Percentiles rank a stretch among this genome's conserved stretches.
Evolutionary conservation across 2,329 filamentous ascomycete genomes (phyloP).

Genomic region (Stemphylium lycopersici): DNA sequence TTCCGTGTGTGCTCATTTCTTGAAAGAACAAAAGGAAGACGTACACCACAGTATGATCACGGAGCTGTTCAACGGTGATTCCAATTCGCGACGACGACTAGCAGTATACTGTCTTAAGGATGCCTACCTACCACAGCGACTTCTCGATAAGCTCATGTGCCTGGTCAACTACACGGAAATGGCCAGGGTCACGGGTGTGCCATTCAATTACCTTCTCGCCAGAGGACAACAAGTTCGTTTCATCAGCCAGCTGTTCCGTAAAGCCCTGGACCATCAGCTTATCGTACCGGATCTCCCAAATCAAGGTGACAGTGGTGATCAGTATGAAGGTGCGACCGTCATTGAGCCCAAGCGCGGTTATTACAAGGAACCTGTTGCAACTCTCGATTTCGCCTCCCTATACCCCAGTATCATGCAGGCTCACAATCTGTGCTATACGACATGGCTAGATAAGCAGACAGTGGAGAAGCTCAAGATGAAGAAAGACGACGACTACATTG

Average conservation of each 20-base stretch:
- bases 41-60: conserved; percentile 99
- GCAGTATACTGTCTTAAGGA: conserved; percentile 98
- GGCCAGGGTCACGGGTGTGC: conserved; percentile 98
- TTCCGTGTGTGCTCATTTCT: conserved; percentile 91
- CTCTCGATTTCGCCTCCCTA: conserved; percentile 96
- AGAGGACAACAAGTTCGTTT: conserved; percentile 98
- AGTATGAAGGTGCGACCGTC: conserved; percentile 97
- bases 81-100: conserved; percentile 86
- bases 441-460: conserved; percentile 77
- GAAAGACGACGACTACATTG: conserved; percentile 94
- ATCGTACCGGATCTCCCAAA: conserved; percentile 87
- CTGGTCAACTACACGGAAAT: conserved; percentile 99
- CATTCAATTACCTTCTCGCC: conserved; percentile 91
- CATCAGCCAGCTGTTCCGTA: conserved; percentile 94
- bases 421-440: conserved; percentile 98
- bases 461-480: conserved; percentile 77
- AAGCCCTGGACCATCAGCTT: conserved; percentile 88
- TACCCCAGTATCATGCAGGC: conserved; percentile 99
- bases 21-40: conserved; percentile 98
- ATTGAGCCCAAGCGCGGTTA: conserved; percentile 94
- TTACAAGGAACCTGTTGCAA: conserved; percentile 93
- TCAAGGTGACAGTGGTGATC: conserved; percentile 73
- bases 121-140: conserved; percentile 88
- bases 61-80: conserved; percentile 93
- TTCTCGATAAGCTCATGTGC: conserved; percentile 98